Evolutionary conservation across 2,329 filamentous ascomycete genomes (phyloP), one percentile per base, ranked within the genome.

Genomic region (Fusarium torulosum): DNA sequence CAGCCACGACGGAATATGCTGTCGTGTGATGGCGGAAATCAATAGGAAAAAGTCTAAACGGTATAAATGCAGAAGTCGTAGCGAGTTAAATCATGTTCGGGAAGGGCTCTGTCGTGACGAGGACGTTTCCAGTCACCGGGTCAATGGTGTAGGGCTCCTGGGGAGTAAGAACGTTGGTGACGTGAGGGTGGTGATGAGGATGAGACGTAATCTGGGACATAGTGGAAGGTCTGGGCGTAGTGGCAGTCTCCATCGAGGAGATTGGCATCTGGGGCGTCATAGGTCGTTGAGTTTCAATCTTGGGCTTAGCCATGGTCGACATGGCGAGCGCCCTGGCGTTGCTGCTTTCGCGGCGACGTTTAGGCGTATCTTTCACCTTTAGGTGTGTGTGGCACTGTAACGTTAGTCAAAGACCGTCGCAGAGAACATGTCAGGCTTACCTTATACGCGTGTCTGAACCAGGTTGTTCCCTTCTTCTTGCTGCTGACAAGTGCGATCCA

Each of bases 401-500:
- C 76, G 64, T 74, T 72, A 73, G 67, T 46, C 29, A 38, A 23
- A 17, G 53, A 49, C 54, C 52, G 10, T 29, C 14, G 20, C 15
- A 47, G 35, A 40, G 25, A n/a, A 13, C 15, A 45, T 33, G 21
- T 35, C 41, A 31, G 67, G 77, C 81, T 77, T 79, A 92, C 91
- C 86, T 95, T 96, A 82, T 96, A 96, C 45, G 92, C 92, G 78
- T 96, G 93, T 69, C 93, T 85, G 78, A 95, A 96, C 92, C 92
- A 96, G 5, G 92, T 94, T 1, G 92, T 96, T n/a, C 92, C 92
- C 81, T 95, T 94, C 83, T 95, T 95, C 81, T 95, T 95, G 77
- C 90, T 93, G 80, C 91, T 94, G 41, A 94, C 91, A 35, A 94
- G 82, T 14, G 90, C 89, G 69, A 94, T 90, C 91, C 91, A 94